Evolutionary conservation across 2,329 filamentous ascomycete genomes (phyloP).

Genomic region (Neocucurbitaria cava): DNA sequence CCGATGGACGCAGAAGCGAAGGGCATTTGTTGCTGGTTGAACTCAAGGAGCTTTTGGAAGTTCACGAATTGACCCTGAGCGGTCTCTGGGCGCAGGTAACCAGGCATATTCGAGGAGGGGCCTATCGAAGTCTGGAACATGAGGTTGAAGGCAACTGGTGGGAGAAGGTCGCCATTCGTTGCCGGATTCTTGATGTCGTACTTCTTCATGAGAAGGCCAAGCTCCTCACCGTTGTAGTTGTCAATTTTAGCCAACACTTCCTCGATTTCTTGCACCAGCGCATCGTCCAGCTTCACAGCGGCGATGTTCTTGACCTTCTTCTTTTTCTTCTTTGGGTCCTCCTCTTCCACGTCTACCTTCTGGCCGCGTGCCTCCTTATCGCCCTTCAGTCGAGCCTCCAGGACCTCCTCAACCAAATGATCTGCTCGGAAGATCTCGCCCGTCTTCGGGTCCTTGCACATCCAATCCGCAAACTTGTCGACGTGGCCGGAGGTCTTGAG

Average conservation of each 20-base stretch:
- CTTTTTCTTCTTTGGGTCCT: slow-evolving; percentile 88
- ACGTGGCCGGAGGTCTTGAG: slow-evolving; percentile 94
- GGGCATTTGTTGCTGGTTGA: slow-evolving; percentile 93
- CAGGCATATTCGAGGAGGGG: slow-evolving; percentile 82
- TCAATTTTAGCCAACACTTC: slow-evolving; percentile 91
- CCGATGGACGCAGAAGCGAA: slow-evolving; percentile 97
- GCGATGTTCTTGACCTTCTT: slow-evolving; percentile 69
- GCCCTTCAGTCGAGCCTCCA: slow-evolving; percentile 85
- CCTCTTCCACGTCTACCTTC: slow-evolving; percentile 76
- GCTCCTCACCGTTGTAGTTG: slow-evolving; percentile 88
- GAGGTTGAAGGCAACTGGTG: slow-evolving; percentile 92
- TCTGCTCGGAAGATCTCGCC: slow-evolving; percentile 96
- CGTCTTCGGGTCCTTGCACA: slow-evolving; percentile 98
- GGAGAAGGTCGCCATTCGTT: slow-evolving; percentile 76
- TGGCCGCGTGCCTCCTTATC: slow-evolving; percentile 91
- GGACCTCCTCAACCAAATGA: slow-evolving; percentile 92
- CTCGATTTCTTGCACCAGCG: slow-evolving; percentile 86
- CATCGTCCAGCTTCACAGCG: slow-evolving; percentile 85
- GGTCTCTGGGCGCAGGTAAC: slow-evolving; percentile 75
- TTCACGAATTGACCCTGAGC: slow-evolving; percentile 98
- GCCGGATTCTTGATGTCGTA: slow-evolving; percentile 89
- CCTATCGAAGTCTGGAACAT: slow-evolving; percentile 99
- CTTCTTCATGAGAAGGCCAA: slow-evolving; percentile 85
- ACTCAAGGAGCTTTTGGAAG: slow-evolving; percentile 94
- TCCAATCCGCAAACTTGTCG: slow-evolving; percentile 98